Evolutionary conservation across 2,329 filamentous ascomycete species (phyloP).

Genomic region (Fragosphaeria purpurea): DNA sequence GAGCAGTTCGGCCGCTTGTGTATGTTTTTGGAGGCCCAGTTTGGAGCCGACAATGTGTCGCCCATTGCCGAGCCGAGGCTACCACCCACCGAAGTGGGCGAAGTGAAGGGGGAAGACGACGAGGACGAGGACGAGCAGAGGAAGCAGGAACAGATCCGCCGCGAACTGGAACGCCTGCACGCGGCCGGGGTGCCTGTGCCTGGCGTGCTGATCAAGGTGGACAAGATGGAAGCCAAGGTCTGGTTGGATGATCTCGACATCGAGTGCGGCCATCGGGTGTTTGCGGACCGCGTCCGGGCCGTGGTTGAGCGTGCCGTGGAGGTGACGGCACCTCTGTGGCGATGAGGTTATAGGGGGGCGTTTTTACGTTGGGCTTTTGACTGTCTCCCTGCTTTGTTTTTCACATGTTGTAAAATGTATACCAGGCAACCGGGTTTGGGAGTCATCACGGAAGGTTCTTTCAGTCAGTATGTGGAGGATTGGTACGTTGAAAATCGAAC

Average conservation of each 20-base stretch:
- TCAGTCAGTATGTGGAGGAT: too few relatives aligned
- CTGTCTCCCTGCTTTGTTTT: too few relatives aligned
- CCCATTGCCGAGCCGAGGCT: slow-evolving; percentile 62
- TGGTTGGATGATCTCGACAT: slow-evolving; percentile 91
- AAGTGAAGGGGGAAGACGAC: slow-evolving; percentile 17
- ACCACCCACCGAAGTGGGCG: slow-evolving; percentile 24
- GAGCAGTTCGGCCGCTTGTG: slow-evolving; percentile 78
- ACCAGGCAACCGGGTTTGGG: too few relatives aligned
- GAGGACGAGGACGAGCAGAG: slow-evolving; percentile 23
- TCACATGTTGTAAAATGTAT: too few relatives aligned
- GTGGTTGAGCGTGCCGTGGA: slow-evolving; percentile 87
- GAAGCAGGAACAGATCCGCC: slow-evolving; percentile 34
- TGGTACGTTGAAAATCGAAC: too few relatives aligned
- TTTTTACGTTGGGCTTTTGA: too few relatives aligned
- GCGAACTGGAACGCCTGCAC: slow-evolving; percentile 70
- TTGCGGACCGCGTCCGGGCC: slow-evolving; percentile 75
- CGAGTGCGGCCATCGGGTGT: slow-evolving; percentile 68
- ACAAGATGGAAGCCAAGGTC: slow-evolving; percentile 76
- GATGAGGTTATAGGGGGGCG: slow-evolving; percentile 18
- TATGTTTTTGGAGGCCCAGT: slow-evolving; percentile 96
- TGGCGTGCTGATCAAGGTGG: slow-evolving; percentile 75
- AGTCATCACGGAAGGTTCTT: too few relatives aligned
- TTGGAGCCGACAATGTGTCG: slow-evolving; percentile 70
- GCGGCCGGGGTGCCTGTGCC: slow-evolving; percentile 83
- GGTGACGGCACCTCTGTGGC: slow-evolving; percentile 68